phyloP scores from a whole-genome alignment of 2,329 filamentous ascomycete species.

The Cordyceps fumosorosea region DNA sequence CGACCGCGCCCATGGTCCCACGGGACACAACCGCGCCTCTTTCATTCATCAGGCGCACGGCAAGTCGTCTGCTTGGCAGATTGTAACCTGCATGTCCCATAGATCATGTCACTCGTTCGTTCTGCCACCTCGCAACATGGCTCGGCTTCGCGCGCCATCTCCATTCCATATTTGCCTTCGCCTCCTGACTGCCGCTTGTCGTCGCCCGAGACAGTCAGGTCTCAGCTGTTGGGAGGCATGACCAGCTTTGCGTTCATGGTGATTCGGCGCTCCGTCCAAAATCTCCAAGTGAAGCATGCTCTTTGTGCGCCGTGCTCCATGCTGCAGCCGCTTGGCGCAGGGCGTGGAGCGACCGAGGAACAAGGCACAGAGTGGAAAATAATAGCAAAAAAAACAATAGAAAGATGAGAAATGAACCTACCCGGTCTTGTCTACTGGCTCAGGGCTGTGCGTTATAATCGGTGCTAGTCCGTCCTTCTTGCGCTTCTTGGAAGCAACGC shows the following conservation, averaged over 20 bases:
- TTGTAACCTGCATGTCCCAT: not conserved
- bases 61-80: not conserved
- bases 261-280: too few relatives aligned
- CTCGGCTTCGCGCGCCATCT: not conserved
- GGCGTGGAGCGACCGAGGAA: not conserved
- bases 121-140: not conserved
- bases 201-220: not conserved
- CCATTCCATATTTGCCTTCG: not conserved
- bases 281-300: not conserved
- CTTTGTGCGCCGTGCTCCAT: not conserved
- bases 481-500: conserved; percentile 54
- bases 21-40: not conserved
- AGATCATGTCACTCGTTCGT: not conserved
- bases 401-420: conserved; percentile 23
- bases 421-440: conserved; percentile 30
- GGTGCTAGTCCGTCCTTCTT: conserved; percentile 70
- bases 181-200: not conserved
- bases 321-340: not conserved
- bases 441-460: conserved; percentile 62
- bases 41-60: not conserved
- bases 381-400: not conserved
- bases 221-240: not conserved
- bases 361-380: not conserved
- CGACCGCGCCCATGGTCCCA: not conserved
- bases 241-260: not conserved